Conservation (phyloP, 1,284 basidiomycete genomes). For the Trametes versicolor region DNA sequence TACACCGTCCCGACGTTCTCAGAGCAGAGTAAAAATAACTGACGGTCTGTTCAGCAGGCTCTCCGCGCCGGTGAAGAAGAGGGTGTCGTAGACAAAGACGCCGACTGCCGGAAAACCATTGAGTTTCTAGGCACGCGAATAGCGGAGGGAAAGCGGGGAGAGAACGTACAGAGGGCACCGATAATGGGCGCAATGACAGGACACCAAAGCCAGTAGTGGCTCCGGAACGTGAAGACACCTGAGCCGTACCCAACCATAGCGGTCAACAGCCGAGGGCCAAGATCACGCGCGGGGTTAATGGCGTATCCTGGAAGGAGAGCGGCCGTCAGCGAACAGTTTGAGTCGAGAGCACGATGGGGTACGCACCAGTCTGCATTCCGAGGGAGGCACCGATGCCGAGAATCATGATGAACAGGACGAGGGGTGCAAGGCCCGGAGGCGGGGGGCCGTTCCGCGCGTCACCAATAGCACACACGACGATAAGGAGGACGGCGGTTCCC, state of each 20-base stretch:
- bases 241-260: conserved; percentile 69
- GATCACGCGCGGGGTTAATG: conserved; percentile 72
- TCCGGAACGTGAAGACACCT: conserved; percentile 56
- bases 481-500: conserved; percentile 64
- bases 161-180: conserved; percentile 54
- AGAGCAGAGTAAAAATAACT: conserved; percentile 27
- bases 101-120: conserved; percentile 46
- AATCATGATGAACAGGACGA: conserved; percentile 63
- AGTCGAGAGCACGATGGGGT: not conserved
- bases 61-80: conserved; percentile 63
- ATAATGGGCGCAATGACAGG: conserved; percentile 66
- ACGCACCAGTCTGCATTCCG: conserved; percentile 62
- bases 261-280: conserved; percentile 68
- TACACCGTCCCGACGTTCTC: not conserved
- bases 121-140: conserved; percentile 1
- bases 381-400: conserved; percentile 63
- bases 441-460: conserved; percentile 60
- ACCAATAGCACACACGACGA: conserved; percentile 53
- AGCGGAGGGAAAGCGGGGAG: not conserved
- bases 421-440: conserved; percentile 59
- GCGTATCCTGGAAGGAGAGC: conserved; percentile 51
- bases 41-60: conserved; percentile 64
- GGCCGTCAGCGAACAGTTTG: not conserved
- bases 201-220: conserved; percentile 84
- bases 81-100: conserved; percentile 60